These are phyloP conservation scores for Scalesia atractyloides DNA, from an alignment of 129 eudicot species.

Conservation along the genomic window DNA sequence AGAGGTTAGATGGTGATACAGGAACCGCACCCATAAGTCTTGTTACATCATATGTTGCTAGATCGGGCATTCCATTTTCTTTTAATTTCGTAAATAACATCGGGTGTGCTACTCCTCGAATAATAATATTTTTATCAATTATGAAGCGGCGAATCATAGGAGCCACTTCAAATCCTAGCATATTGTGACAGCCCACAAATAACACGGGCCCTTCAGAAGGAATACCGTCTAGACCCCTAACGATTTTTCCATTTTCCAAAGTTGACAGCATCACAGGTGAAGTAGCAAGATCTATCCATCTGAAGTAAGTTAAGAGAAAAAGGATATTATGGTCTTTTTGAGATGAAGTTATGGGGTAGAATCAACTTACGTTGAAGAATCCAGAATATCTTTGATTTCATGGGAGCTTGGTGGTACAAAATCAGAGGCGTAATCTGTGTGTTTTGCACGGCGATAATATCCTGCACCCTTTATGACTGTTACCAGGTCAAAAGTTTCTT, in stretches of 20 bases:
- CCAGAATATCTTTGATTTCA: slow-evolving; percentile 41
- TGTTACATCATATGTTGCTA: slow-evolving; percentile 51
- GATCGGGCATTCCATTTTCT: slow-evolving; percentile 51
- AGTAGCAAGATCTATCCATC: slow-evolving; percentile 54
- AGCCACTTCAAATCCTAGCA: slow-evolving; percentile 67
- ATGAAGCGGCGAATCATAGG: slow-evolving; percentile 54
- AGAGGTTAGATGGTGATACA: slow-evolving; percentile 69
- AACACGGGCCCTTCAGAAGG: slow-evolving; percentile 83
- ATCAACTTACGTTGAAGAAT: slow-evolving; percentile 45
- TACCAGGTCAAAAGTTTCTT: slow-evolving; percentile 51
- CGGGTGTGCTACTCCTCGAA: slow-evolving; percentile 87
- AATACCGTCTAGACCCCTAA: slow-evolving; percentile 66
- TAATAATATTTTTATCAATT: slow-evolving; percentile 48
- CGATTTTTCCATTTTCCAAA: slow-evolving; percentile 58
- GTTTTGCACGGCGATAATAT: slow-evolving; percentile 61
- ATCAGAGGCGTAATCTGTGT: slow-evolving; percentile 54
- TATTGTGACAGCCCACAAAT: slow-evolving; percentile 78
- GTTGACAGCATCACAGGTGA: slow-evolving; percentile 80
- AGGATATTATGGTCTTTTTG: slow-evolving; percentile 7
- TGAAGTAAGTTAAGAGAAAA: slow-evolving; percentile 16
- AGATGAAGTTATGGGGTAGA: background rate
- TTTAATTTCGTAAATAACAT: slow-evolving; percentile 49
- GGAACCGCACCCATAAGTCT: slow-evolving; percentile 87
- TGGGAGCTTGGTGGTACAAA: slow-evolving; percentile 63
- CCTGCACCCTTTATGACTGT: slow-evolving; percentile 54